These are phyloP conservation scores for Trametes cubensis DNA, from an alignment of 768 basidiomycete genomes.

Conservation along the genomic window DNA sequence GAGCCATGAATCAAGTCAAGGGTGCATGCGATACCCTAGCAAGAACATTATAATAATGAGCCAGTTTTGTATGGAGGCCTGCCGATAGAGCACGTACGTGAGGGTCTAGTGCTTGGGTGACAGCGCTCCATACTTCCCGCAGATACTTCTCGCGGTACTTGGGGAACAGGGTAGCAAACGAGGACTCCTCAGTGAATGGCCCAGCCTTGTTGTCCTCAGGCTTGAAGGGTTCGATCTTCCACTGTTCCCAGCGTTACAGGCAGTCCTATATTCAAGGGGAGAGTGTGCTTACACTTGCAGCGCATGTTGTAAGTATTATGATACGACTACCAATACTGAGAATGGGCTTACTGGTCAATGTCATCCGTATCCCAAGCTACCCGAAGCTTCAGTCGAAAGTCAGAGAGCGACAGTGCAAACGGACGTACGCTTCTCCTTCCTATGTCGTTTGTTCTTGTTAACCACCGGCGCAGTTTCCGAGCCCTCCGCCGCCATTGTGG, in stretches of 20 bases:
- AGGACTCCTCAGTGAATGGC: conserved; percentile 92
- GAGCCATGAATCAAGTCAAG: conserved; percentile 95
- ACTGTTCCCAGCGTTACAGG: conserved; percentile 38
- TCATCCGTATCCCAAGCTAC: conserved; percentile 99
- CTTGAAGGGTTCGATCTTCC: conserved; percentile 86
- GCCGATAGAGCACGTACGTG: conserved; percentile 52
- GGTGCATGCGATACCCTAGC: conserved; percentile 84
- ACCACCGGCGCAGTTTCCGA: conserved; percentile 39
- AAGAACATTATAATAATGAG: neutral
- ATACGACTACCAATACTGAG: neutral
- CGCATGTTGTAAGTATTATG: conserved; percentile 5
- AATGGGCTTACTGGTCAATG: conserved; percentile 87
- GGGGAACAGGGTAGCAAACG: conserved; percentile 96
- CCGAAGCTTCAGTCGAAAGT: conserved; percentile 17
- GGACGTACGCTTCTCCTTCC: conserved; percentile 92
- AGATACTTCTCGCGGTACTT: conserved; percentile 98
- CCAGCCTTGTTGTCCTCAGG: conserved; percentile 77
- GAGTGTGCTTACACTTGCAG: conserved; percentile 35
- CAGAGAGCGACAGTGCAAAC: neutral
- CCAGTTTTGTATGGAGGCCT: neutral
- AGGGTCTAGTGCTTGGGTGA: conserved; percentile 79
- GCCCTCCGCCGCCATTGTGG: conserved; percentile 4
- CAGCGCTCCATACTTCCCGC: conserved; percentile 91
- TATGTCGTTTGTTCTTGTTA: conserved; percentile 86
- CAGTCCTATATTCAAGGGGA: neutral